Evolutionary conservation across 2,329 filamentous ascomycete species (phyloP).

Genomic region (Nectriaceae sp.): DNA sequence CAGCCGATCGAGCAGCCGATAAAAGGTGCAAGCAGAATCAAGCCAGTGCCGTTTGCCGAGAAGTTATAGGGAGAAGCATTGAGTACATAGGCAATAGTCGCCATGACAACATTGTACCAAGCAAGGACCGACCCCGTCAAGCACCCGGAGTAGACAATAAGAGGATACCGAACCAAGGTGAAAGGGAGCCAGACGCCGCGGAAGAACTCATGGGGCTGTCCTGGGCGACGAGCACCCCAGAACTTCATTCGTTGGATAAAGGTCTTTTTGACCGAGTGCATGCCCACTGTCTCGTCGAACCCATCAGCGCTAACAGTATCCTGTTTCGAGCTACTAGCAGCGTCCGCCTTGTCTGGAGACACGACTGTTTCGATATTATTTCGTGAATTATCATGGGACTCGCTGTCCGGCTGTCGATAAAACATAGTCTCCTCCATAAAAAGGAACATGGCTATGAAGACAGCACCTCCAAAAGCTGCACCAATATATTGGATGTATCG

Average conservation of each 20-base stretch:
- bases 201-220: neutral
- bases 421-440: neutral
- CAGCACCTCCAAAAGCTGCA: neutral
- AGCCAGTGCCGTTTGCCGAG: neutral
- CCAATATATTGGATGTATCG: neutral
- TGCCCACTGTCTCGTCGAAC: too few relatives aligned
- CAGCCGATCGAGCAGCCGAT: neutral
- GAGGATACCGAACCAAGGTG: neutral
- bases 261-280: too few relatives aligned
- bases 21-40: neutral
- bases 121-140: neutral
- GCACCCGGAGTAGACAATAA: neutral
- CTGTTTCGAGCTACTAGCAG: neutral
- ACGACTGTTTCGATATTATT: neutral
- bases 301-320: too few relatives aligned
- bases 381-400: neutral
- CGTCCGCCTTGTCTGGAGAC: neutral
- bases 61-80: neutral
- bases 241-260: neutral
- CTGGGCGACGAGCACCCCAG: neutral
- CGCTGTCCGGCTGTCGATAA: neutral
- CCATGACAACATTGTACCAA: neutral
- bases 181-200: neutral
- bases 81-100: neutral
- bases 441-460: neutral